Percentiles rank a stretch among this genome's conserved stretches.
These are phyloP conservation scores for Fremontodendron californicum DNA, from an alignment of 345 rosid genomes.

Conservation along the genomic window DNA sequence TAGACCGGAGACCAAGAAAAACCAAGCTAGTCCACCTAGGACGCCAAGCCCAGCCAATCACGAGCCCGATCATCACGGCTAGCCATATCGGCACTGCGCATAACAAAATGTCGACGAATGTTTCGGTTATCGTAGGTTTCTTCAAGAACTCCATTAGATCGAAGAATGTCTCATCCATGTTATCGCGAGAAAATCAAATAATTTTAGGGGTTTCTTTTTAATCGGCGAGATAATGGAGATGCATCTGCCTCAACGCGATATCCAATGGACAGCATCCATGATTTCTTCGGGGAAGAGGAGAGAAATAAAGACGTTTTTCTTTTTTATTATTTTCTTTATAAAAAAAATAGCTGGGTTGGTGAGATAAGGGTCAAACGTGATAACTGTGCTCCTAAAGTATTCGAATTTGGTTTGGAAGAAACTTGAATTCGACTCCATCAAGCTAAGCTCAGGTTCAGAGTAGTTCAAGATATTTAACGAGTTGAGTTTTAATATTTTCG, in stretches of 20 bases:
- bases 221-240: slow-evolving; percentile 1
- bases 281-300: background rate
- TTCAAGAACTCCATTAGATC: slow-evolving; percentile 58
- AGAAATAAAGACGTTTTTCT: background rate
- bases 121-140: slow-evolving; percentile 67
- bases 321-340: background rate
- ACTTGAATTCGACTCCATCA: no score
- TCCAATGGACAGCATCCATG: background rate
- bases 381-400: no score
- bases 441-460: no score
- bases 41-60: slow-evolving; percentile 98
- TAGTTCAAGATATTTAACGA: no score
- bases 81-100: slow-evolving; percentile 98
- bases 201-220: background rate
- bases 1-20: slow-evolving; percentile 70
- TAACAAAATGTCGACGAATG: slow-evolving; percentile 85
- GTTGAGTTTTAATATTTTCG: no score
- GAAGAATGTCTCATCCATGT: slow-evolving; percentile 61
- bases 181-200: slow-evolving; percentile 2
- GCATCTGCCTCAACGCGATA: slow-evolving; percentile 14
- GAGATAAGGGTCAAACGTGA: no score
- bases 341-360: no score
- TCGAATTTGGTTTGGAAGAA: no score
- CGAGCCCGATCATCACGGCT: slow-evolving; percentile 89
- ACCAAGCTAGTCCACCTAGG: slow-evolving; percentile 90